A percentile compares a stretch with the other conserved stretches of the same genome.
phyloP scores from a whole-genome alignment of 2,329 filamentous ascomycete genomes.

The Neoascochyta sp. region DNA sequence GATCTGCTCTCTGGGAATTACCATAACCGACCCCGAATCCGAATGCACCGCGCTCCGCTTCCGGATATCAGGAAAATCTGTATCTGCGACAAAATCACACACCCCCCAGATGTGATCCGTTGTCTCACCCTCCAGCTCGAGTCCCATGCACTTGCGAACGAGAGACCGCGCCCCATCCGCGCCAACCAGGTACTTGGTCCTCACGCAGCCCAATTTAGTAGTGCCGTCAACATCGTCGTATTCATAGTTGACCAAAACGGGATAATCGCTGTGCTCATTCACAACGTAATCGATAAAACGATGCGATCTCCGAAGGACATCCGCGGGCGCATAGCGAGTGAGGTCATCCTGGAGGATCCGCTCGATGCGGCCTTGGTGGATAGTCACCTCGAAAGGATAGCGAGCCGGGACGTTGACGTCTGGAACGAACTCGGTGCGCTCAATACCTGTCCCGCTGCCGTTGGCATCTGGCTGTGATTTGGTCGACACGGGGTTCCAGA shows the following conservation, averaged over 20 bases:
- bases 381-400: neutral
- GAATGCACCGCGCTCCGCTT: constrained; percentile 31
- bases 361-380: constrained; percentile 60
- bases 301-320: constrained; percentile 27
- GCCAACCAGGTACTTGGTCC: constrained; percentile 66
- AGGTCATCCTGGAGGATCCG: constrained; percentile 66
- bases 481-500: neutral
- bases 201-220: constrained; percentile 22
- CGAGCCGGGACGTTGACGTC: constrained; percentile 4
- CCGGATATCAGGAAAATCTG: constrained; percentile 42
- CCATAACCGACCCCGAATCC: constrained; percentile 16
- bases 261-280: constrained; percentile 48
- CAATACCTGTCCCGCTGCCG: neutral
- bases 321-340: constrained; percentile 59
- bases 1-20: constrained; percentile 56
- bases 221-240: constrained; percentile 25
- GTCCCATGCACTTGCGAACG: constrained; percentile 47
- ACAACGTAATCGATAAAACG: constrained; percentile 52
- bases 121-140: constrained; percentile 54
- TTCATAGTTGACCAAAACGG: constrained; percentile 21
- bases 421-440: constrained; percentile 47
- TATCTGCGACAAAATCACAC: constrained; percentile 45
- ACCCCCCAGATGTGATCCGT: constrained; percentile 53
- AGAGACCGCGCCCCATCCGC: constrained; percentile 52
- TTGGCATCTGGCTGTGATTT: neutral